Conservation (phyloP, 495 filamentous ascomycete genomes). For the Xylaria venustula region DNA sequence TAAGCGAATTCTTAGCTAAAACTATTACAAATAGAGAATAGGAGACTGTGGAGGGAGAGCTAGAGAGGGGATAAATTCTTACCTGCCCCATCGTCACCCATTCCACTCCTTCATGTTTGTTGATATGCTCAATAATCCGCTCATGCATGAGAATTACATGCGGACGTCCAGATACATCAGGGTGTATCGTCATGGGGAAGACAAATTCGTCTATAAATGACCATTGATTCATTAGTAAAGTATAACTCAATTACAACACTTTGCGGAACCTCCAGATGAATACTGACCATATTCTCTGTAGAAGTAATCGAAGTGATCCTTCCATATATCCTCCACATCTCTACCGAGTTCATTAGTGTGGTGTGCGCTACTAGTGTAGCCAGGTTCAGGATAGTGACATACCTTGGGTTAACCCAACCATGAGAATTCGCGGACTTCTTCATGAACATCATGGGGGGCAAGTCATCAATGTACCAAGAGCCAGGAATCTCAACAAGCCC, state of each 20-base stretch:
- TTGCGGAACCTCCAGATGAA: not conserved
- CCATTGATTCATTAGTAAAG: not conserved
- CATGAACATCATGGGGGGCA: slow-evolving; percentile 55
- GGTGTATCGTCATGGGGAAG: slow-evolving; percentile 70
- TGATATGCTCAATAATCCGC: slow-evolving; percentile 63
- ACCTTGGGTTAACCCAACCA: slow-evolving; percentile 53
- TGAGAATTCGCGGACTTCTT: slow-evolving; percentile 48
- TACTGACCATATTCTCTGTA: slow-evolving; percentile 47
- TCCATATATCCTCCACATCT: slow-evolving; percentile 54
- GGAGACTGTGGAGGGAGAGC: no score
- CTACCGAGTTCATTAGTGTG: slow-evolving; percentile 24
- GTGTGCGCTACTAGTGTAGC: not conserved
- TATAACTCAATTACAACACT: not conserved
- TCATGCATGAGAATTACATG: slow-evolving; percentile 66
- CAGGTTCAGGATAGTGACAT: slow-evolving; percentile 28
- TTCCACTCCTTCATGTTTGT: slow-evolving; percentile 70
- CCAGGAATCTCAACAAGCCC: slow-evolving; percentile 52
- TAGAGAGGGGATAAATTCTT: not conserved
- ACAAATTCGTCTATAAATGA: slow-evolving; percentile 56
- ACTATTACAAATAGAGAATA: no score
- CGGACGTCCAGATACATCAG: slow-evolving; percentile 64
- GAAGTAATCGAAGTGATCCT: slow-evolving; percentile 54
- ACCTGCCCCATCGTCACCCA: slow-evolving; percentile 69
- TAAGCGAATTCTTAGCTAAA: slow-evolving; percentile 23
- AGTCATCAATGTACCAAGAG: slow-evolving; percentile 53